Conservation (phyloP, 306 rosid genomes). For the Prunus campanulata region DNA sequence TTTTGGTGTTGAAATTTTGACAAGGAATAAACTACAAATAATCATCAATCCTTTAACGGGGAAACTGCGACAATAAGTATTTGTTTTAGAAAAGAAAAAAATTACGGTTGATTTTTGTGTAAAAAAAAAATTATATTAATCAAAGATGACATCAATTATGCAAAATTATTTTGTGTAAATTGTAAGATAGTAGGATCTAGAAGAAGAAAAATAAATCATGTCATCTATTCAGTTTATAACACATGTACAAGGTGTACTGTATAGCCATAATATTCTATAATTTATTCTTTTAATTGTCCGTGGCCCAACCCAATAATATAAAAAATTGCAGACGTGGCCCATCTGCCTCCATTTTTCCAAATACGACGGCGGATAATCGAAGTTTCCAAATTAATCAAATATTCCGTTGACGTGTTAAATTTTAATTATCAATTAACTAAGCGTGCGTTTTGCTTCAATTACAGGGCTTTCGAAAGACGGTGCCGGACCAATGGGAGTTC, state of each 20-base stretch:
- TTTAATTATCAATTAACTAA: neutral
- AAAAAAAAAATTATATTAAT: neutral
- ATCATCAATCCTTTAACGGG: neutral
- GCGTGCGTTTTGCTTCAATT: neutral
- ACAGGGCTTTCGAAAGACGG: slow-evolving; percentile 83
- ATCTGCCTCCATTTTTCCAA: neutral
- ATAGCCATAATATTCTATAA: too few relatives aligned
- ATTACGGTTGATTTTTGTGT: neutral
- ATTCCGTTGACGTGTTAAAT: neutral
- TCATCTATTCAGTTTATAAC: too few relatives aligned
- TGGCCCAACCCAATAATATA: neutral
- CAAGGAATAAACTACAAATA: neutral
- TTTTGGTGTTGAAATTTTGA: neutral
- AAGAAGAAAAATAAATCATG: too few relatives aligned
- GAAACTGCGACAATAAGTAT: neutral
- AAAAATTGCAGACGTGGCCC: neutral
- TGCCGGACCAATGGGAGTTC: slow-evolving; percentile 96
- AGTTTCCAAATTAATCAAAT: neutral
- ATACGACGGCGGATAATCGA: neutral
- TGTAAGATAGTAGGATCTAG: too few relatives aligned
- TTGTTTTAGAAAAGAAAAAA: neutral
- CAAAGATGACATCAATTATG: neutral
- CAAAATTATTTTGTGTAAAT: too few relatives aligned
- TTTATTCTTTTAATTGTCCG: neutral
- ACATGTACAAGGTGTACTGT: too few relatives aligned